Percentiles rank a stretch among this genome's conserved stretches.
Conservation (phyloP, 2,329 filamentous ascomycete species). For the Exophiala oligosperma region DNA sequence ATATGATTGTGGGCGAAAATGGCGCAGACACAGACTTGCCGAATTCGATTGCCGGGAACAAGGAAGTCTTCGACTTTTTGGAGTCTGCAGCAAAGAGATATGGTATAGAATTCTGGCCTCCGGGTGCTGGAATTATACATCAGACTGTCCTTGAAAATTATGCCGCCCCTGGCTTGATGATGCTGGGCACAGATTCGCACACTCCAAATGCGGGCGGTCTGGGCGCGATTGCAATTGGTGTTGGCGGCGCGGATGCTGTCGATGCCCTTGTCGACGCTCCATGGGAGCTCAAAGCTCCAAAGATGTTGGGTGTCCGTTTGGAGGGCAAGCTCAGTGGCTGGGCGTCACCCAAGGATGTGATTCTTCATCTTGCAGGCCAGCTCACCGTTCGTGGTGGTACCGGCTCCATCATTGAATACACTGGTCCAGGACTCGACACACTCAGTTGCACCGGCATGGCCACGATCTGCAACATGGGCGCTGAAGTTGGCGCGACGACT, state of each 20-base stretch:
- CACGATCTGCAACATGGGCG: constrained; percentile 83
- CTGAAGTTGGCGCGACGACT: constrained; percentile 90
- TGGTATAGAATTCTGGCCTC: constrained; percentile 94
- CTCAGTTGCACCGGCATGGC: constrained; percentile 92
- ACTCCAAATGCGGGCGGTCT: constrained; percentile 96
- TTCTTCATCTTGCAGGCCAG: constrained; percentile 82
- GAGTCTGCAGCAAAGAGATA: constrained; percentile 90
- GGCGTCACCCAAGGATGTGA: constrained; percentile 94
- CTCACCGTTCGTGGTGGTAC: constrained; percentile 93
- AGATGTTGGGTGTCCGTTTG: constrained; percentile 81
- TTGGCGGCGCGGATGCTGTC: constrained; percentile 94
- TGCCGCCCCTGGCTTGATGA: constrained; percentile 94
- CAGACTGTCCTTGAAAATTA: constrained; percentile 99
- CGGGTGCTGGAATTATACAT: constrained; percentile 92
- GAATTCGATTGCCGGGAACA: constrained; percentile 84
- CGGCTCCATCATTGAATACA: constrained; percentile 92
- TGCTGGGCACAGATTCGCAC: constrained; percentile 97
- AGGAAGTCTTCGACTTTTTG: constrained; percentile 96
- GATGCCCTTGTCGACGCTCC: constrained; percentile 94
- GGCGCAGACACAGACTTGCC: constrained; percentile 84
- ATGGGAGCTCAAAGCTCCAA: constrained; percentile 96
- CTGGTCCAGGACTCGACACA: constrained; percentile 83
- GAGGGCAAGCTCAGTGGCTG: constrained; percentile 83
- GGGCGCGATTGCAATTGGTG: constrained; percentile 91
- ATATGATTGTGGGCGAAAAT: constrained; percentile 94